Evolutionary conservation across 805 yeast genomes (phyloP).

Genomic region (Danielozyma ontarioensis): DNA sequence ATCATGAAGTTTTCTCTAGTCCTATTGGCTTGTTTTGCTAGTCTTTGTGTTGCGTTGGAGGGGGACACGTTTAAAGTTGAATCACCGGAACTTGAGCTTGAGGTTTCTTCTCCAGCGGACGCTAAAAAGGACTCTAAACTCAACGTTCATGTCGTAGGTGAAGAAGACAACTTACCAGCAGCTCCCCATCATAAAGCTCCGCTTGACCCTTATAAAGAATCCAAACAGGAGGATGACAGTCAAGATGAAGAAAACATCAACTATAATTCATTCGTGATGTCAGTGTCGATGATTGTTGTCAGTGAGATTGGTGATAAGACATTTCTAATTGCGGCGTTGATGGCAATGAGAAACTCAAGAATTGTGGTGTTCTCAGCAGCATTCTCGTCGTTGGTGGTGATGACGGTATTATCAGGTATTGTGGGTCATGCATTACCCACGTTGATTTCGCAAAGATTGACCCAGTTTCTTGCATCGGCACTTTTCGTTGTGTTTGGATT

Average conservation of each 20-base stretch:
- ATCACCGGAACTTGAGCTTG: no score
- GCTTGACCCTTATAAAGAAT: constrained; percentile 10
- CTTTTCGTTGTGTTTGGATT: constrained; percentile 81
- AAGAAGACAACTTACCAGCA: constrained; percentile 26
- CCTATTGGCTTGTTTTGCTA: not conserved
- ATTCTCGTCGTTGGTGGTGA: constrained; percentile 74
- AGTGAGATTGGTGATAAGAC: constrained; percentile 98
- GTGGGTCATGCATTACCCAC: constrained; percentile 90
- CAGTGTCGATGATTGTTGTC: constrained; percentile 87
- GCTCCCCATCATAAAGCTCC: constrained; percentile 16
- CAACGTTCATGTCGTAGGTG: constrained; percentile 16
- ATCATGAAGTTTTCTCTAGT: not conserved
- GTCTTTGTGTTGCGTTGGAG: no score
- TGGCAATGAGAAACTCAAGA: constrained; percentile 94
- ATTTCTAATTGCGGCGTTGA: constrained; percentile 89
- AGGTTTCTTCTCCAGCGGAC: not conserved
- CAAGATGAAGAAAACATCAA: constrained; percentile 10
- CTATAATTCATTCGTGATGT: constrained; percentile 63
- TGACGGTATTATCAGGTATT: constrained; percentile 88
- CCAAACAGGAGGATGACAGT: not conserved
- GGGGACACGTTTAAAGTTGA: no score
- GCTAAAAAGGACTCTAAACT: constrained; percentile 4
- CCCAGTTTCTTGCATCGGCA: constrained; percentile 76
- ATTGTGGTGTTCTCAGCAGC: constrained; percentile 85
- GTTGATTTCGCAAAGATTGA: constrained; percentile 70